phyloP scores from a whole-genome alignment of 208 protist genomes.

The Leishmania martiniquensis region DNA sequence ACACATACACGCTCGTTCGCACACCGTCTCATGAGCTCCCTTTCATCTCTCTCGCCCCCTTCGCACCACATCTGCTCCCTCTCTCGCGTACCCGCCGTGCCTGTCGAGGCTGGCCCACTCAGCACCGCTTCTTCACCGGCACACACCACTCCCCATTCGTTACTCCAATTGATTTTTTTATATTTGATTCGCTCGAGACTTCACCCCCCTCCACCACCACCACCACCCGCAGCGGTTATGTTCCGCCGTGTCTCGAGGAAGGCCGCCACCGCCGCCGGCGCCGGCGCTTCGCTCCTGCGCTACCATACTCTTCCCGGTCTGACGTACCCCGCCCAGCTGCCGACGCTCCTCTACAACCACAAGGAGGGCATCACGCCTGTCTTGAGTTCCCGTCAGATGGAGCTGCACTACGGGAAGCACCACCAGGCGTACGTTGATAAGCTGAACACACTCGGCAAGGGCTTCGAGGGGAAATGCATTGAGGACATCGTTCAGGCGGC shows the following conservation, averaged over 20 bases:
- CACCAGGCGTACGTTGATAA: constrained; percentile 94
- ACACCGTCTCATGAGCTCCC: background rate
- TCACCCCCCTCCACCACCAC: background rate
- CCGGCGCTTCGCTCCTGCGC: constrained; percentile 5
- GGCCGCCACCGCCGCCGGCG: constrained; percentile 15
- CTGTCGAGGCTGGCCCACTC: background rate
- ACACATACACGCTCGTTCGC: background rate
- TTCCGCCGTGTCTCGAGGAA: constrained; percentile 20
- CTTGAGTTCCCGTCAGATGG: constrained; percentile 80
- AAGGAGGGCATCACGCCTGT: constrained; percentile 77
- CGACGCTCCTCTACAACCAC: constrained; percentile 68
- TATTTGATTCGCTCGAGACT: too few relatives aligned
- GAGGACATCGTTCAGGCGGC: constrained; percentile 74
- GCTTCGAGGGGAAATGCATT: constrained; percentile 81
- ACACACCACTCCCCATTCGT: background rate
- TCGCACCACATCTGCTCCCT: background rate
- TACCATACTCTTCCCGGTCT: constrained; percentile 70
- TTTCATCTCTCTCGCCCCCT: background rate
- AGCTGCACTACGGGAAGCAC: constrained; percentile 94
- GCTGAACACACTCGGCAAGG: constrained; percentile 81
- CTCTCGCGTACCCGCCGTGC: constrained; percentile 3
- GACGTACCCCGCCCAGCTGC: constrained; percentile 75
- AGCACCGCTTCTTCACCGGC: background rate
- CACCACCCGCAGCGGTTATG: background rate
- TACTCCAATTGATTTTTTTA: background rate